Base-by-base conservation (phyloP, 257 asterid genomes). In the Catharanthus roseus region DNA sequence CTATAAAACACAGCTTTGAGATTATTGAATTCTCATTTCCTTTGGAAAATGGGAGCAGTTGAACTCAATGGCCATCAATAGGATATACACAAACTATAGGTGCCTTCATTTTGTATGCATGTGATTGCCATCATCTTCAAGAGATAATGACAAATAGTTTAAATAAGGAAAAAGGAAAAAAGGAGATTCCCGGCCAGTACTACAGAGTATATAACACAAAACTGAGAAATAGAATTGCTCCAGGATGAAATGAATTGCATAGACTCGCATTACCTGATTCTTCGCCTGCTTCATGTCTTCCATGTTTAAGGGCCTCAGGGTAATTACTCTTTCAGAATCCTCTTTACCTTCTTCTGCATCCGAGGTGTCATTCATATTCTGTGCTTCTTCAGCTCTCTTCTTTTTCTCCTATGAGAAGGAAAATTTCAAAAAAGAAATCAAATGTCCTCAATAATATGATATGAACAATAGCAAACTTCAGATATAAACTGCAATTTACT, bases 221-320 rank as follows among this genome's bases (percentile, higher is more conserved):
- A 49, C 34, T 54, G 21, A 55, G 23, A 57, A 66, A 60, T 34
- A 41, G 21, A 64, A 31, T 41, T 53, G 39, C 31, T 6, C 33
- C 50, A 11, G 10, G 8, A 42, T 33, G 45, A 34, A 57, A 56
- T 4, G 50, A 18, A 44, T 13, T n/a, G 18, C 3, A 33, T 34
- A 64, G 55, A 1, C 56, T 39, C 29, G 34, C 9, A 50, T 72
- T 82, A 91, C 97, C 97, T 90, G 96, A 80, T 88, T 86, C 88
- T 86, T 88, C 47, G 98, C 96, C 80, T 83, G 89, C 82, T 77
- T 88, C 85, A 92, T 75, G 82, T 92, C 98, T 81, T 85, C 98
- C 98, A 92, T 92, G 84, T 81, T 90, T 74, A 92, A 82, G 77
- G 92, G 82, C 82, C 96, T 87, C 80, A 90, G 76, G 60, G 86